Evolutionary conservation across 2,329 filamentous ascomycete genomes (phyloP).

Genomic region (Fusarium equiseti): DNA sequence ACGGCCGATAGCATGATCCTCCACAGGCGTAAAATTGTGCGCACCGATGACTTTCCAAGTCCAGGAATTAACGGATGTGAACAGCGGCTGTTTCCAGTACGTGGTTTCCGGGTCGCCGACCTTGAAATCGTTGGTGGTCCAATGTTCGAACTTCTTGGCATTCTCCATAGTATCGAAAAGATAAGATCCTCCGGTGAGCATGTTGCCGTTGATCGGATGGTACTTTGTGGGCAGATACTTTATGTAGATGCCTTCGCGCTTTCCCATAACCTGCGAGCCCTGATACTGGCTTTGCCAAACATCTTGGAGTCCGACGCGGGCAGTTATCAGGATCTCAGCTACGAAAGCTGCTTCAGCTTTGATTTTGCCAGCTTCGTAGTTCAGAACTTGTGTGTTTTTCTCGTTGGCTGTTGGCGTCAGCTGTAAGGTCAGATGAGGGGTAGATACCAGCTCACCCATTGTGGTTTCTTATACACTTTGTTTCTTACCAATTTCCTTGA

Average conservation of each 20-base stretch:
- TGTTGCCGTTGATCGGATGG: conserved; percentile 32
- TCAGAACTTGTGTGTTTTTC: background rate
- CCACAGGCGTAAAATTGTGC: conserved; percentile 29
- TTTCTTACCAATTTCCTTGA: background rate
- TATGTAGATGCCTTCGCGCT: conserved; percentile 37
- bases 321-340: conserved; percentile 28
- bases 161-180: conserved; percentile 33
- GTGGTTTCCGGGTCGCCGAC: conserved; percentile 38
- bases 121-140: conserved; percentile 41
- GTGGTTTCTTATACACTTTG: background rate
- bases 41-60: conserved; percentile 39
- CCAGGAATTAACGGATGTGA: conserved; percentile 26
- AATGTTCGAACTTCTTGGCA: conserved; percentile 24
- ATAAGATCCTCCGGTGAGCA: conserved; percentile 36
- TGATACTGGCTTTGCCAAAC: conserved; percentile 36
- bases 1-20: conserved; percentile 26
- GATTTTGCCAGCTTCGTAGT: conserved; percentile 22
- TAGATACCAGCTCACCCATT: conserved; percentile 8
- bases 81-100: conserved; percentile 41
- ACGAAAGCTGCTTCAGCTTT: conserved; percentile 34
- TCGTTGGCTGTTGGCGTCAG: background rate
- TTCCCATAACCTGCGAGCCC: conserved; percentile 33
- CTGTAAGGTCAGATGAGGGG: background rate
- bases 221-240: conserved; percentile 35
- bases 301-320: conserved; percentile 29